phyloP scores from a whole-genome alignment of 768 basidiomycete species.

The Suillus hirtellus region DNA sequence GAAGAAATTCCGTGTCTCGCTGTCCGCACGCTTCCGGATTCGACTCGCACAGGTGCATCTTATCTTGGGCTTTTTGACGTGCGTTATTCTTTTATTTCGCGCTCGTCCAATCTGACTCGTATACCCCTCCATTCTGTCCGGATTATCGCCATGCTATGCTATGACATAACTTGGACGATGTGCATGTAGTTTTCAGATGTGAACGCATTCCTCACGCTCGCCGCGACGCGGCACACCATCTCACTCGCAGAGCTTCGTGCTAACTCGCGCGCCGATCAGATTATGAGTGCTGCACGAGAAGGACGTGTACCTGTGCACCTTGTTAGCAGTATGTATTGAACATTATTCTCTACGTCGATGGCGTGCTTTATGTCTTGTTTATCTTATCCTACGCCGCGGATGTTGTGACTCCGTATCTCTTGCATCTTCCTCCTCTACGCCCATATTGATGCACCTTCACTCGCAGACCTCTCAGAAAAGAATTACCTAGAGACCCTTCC shows the following conservation, averaged over 20 bases:
- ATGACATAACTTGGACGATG: background rate
- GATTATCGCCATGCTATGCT: background rate
- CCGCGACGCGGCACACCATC: conserved; percentile 75
- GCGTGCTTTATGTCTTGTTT: background rate
- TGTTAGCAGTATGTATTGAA: conserved; percentile 65
- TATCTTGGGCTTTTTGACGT: conserved; percentile 77
- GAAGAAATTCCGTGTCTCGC: conserved; percentile 68
- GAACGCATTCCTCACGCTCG: conserved; percentile 84
- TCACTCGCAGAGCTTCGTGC: conserved; percentile 58
- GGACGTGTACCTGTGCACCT: conserved; percentile 74
- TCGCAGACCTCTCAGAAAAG: conserved; percentile 79
- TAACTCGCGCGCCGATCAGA: conserved; percentile 62
- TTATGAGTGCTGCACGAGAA: conserved; percentile 71
- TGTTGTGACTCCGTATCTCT: background rate
- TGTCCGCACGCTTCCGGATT: conserved; percentile 41
- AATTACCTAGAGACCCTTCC: conserved; percentile 70
- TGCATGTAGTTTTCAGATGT: conserved; percentile 74
- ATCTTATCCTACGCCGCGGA: background rate
- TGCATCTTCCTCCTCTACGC: background rate
- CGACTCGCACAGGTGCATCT: conserved; percentile 21
- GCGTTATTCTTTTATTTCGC: conserved; percentile 31
- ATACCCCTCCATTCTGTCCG: background rate
- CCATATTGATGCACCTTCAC: conserved; percentile 6
- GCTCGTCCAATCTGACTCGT: background rate
- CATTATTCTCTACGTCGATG: background rate